phyloP scores from a whole-genome alignment of 305 asterid genomes.

The Fraxinus ornus region DNA sequence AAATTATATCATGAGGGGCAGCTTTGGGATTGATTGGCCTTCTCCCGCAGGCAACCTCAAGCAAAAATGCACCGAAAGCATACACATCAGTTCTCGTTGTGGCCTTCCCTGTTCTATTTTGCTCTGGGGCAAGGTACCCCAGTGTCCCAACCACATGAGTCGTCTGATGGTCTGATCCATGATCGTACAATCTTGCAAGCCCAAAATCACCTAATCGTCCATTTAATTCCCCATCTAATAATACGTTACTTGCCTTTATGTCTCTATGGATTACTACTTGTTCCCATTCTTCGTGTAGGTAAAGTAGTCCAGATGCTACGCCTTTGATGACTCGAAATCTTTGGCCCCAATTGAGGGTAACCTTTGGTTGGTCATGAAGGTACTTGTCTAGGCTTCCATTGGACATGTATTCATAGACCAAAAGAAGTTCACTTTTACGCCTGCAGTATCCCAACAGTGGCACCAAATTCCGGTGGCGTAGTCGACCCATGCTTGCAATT shows the following conservation, averaged over 20 bases:
- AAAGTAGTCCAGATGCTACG: constrained; percentile 54
- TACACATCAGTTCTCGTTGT: constrained; percentile 60
- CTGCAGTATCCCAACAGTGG: constrained; percentile 63
- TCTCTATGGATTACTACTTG: constrained; percentile 68
- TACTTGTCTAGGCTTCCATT: constrained; percentile 61
- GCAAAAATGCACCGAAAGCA: constrained; percentile 70
- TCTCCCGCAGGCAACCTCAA: constrained; percentile 60
- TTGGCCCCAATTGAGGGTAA: constrained; percentile 49
- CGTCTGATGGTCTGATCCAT: constrained; percentile 58
- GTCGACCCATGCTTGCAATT: constrained; percentile 58
- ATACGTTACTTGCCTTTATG: constrained; percentile 62
- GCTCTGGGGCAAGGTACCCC: constrained; percentile 73
- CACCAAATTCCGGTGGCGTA: constrained; percentile 63
- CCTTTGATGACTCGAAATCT: constrained; percentile 52
- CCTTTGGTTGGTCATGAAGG: constrained; percentile 34
- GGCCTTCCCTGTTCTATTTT: constrained; percentile 57
- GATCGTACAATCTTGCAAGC: constrained; percentile 60
- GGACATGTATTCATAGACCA: constrained; percentile 67
- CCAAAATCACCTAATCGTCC: constrained; percentile 73
- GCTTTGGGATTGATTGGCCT: constrained; percentile 43
- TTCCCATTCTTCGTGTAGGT: constrained; percentile 73
- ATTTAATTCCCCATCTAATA: constrained; percentile 50
- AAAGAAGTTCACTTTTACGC: constrained; percentile 49
- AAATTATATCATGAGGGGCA: constrained; percentile 22
- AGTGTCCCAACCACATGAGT: constrained; percentile 65